Percentiles rank a stretch among this genome's conserved stretches.
These are phyloP conservation scores for Leccinum griseonigrum DNA, from an alignment of 1,284 basidiomycete species.

Conservation along the genomic window DNA sequence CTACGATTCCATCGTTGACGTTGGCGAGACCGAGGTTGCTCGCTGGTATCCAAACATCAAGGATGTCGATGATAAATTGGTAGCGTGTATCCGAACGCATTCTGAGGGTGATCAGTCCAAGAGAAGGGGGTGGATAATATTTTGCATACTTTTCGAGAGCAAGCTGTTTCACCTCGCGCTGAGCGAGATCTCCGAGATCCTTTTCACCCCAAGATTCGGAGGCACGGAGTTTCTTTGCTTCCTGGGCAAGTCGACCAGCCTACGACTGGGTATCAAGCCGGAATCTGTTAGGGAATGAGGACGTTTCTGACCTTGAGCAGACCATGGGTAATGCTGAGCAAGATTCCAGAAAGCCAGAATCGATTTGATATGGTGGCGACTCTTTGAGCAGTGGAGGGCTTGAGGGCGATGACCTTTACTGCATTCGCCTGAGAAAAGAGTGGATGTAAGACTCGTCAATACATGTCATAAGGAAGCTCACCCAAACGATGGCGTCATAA, in stretches of 20 bases:
- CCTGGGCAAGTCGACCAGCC: conserved; percentile 59
- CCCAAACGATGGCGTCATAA: conserved; percentile 85
- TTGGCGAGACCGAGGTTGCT: conserved; percentile 77
- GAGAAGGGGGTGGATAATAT: conserved; percentile 1
- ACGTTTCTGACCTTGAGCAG: conserved; percentile 56
- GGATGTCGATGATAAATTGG: conserved; percentile 78
- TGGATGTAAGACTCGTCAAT: neutral
- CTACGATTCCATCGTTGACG: conserved; percentile 85
- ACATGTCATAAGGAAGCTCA: conserved; percentile 36
- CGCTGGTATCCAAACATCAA: conserved; percentile 90
- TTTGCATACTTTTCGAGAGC: conserved; percentile 54
- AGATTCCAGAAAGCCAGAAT: conserved; percentile 90
- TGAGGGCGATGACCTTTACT: conserved; percentile 68
- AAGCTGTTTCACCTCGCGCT: conserved; percentile 59
- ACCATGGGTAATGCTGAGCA: conserved; percentile 70
- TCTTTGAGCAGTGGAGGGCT: conserved; percentile 62
- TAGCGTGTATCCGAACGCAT: conserved; percentile 63
- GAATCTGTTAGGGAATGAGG: neutral
- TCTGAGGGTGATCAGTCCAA: conserved; percentile 38
- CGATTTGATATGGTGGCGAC: conserved; percentile 76
- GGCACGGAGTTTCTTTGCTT: conserved; percentile 51
- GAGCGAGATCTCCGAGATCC: conserved; percentile 65
- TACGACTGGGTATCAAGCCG: conserved; percentile 24
- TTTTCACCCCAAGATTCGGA: conserved; percentile 52
- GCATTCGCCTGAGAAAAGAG: conserved; percentile 51